Evolutionary conservation across 73 alveolate genomes (phyloP).

Genomic region (Tetrahymena thermophila): DNA sequence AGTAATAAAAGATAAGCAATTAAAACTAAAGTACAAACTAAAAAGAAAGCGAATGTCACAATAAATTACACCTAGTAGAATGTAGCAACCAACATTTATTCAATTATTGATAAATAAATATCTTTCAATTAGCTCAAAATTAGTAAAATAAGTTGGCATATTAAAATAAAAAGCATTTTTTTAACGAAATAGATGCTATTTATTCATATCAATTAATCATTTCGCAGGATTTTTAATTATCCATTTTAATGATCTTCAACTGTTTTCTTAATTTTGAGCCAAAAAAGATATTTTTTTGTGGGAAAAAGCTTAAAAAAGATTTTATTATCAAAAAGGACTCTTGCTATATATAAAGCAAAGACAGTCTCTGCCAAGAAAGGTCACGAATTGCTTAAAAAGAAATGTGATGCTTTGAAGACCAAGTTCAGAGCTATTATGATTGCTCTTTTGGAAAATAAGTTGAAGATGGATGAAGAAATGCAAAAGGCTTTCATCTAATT

Average conservation of each 20-base stretch:
- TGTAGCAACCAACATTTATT: not conserved
- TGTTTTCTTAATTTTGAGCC: not conserved
- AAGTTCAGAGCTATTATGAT: slow-evolving; percentile 69
- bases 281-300: not conserved
- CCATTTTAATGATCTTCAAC: not conserved
- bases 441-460: slow-evolving; percentile 58
- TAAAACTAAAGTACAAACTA: not conserved
- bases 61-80: not conserved
- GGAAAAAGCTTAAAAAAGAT: slow-evolving; percentile 6
- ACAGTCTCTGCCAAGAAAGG: slow-evolving; percentile 92
- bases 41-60: not conserved
- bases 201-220: too few species aligned
- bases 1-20: not conserved
- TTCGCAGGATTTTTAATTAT: not conserved
- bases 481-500: slow-evolving; percentile 62
- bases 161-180: not conserved
- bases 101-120: not conserved
- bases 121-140: not conserved
- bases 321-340: slow-evolving; percentile 46
- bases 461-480: slow-evolving; percentile 74
- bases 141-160: not conserved
- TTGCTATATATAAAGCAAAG: slow-evolving; percentile 58
- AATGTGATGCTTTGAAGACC: slow-evolving; percentile 88
- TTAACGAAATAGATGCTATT: not conserved
- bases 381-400: slow-evolving; percentile 89